phyloP scores from a whole-genome alignment of 2,329 filamentous ascomycete genomes.

The Monosporascus cannonballus region DNA sequence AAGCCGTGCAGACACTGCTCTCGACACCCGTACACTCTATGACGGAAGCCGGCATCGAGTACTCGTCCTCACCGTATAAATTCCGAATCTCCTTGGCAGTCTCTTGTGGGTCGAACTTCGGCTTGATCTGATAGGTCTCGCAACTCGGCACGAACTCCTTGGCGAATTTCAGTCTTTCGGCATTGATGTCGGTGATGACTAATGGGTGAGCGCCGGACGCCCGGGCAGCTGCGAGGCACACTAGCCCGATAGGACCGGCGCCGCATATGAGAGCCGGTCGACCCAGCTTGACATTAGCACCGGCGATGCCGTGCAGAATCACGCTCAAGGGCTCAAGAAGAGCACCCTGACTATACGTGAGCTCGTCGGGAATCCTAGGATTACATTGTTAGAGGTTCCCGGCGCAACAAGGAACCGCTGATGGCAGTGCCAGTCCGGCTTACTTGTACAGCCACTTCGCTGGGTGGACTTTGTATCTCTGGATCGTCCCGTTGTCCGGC shows the following conservation, averaged over 20 bases:
- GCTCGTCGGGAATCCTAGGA: slow-evolving; percentile 41
- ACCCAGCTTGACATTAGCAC: slow-evolving; percentile 47
- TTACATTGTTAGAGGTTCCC: not conserved
- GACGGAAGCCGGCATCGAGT: slow-evolving; percentile 50
- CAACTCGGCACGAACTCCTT: slow-evolving; percentile 49
- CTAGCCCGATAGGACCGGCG: slow-evolving; percentile 58
- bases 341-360: slow-evolving; percentile 53
- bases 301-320: slow-evolving; percentile 53
- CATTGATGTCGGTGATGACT: slow-evolving; percentile 58
- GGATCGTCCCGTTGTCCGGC: slow-evolving; percentile 54
- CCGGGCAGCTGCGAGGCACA: slow-evolving; percentile 49
- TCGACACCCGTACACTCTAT: slow-evolving; percentile 64
- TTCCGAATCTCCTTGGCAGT: slow-evolving; percentile 46
- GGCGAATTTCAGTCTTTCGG: slow-evolving; percentile 49
- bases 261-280: slow-evolving; percentile 52
- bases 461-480: slow-evolving; percentile 55
- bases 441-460: slow-evolving; percentile 53
- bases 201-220: slow-evolving; percentile 59
- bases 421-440: not conserved
- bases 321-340: slow-evolving; percentile 61
- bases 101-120: slow-evolving; percentile 35
- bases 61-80: slow-evolving; percentile 47
- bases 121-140: slow-evolving; percentile 47
- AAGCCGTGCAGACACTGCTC: slow-evolving; percentile 54
- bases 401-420: not conserved